Percentiles rank a stretch among this genome's conserved stretches.
phyloP scores from a whole-genome alignment of 805 yeast species.

The Yueomyces sp. region DNA sequence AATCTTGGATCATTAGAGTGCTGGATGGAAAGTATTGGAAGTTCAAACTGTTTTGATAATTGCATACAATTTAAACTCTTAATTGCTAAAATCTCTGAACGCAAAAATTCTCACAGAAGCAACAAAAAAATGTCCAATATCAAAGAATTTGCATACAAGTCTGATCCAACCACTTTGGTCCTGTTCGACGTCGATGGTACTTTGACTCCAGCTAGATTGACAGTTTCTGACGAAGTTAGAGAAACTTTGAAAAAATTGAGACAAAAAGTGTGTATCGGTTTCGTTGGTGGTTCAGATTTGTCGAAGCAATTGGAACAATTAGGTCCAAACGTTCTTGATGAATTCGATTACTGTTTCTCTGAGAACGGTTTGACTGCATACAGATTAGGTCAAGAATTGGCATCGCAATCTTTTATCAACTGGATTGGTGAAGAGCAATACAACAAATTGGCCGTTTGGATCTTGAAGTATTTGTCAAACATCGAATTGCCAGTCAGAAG shows the following conservation, averaged over 20 bases:
- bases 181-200: slow-evolving; percentile 98
- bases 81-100: not conserved
- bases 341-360: slow-evolving; percentile 90
- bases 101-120: not conserved
- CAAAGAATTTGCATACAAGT: slow-evolving; percentile 54
- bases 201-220: slow-evolving; percentile 89
- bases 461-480: slow-evolving; percentile 70
- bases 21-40: no score
- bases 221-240: slow-evolving; percentile 64
- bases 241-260: slow-evolving; percentile 60
- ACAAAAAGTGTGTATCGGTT: slow-evolving; percentile 88
- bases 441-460: slow-evolving; percentile 76
- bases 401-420: slow-evolving; percentile 84
- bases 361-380: slow-evolving; percentile 98
- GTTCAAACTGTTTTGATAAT: no score
- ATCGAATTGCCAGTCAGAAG: slow-evolving; percentile 92
- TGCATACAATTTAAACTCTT: no score
- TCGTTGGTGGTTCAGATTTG: slow-evolving; percentile 95
- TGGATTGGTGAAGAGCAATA: slow-evolving; percentile 96
- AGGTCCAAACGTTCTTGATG: slow-evolving; percentile 61
- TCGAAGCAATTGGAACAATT: slow-evolving; percentile 92
- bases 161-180: slow-evolving; percentile 76
- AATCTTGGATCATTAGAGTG: no score
- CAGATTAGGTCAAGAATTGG: slow-evolving; percentile 76
- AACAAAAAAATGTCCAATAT: slow-evolving; percentile 10